Evolutionary conservation across 2,329 filamentous ascomycete genomes (phyloP).

Genomic region (Alternaria dauci): DNA sequence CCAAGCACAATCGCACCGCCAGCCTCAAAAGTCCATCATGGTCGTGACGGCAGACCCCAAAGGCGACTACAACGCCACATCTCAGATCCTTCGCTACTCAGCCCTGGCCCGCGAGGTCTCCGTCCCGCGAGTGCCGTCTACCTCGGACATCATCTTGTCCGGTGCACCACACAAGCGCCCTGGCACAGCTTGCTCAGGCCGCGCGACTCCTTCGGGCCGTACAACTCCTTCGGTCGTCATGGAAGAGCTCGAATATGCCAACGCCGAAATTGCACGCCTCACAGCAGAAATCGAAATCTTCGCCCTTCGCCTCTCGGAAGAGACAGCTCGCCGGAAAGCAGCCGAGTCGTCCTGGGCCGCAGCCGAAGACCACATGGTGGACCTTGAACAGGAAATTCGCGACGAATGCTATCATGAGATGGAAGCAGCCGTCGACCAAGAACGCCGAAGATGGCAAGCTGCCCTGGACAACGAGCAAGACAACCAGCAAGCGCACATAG

Average conservation of each 20-base stretch:
- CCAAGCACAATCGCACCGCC: constrained; percentile 52
- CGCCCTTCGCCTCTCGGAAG: constrained; percentile 72
- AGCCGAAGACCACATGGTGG: constrained; percentile 69
- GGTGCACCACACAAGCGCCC: constrained; percentile 39
- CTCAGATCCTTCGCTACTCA: constrained; percentile 93
- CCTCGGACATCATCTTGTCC: constrained; percentile 72
- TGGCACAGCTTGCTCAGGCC: constrained; percentile 33
- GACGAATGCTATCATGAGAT: constrained; percentile 91
- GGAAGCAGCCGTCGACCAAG: constrained; percentile 76
- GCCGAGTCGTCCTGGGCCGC: constrained; percentile 77
- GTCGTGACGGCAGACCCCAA: constrained; percentile 92
- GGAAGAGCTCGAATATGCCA: constrained; percentile 82
- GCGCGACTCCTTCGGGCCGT: constrained; percentile 54
- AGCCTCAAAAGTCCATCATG: constrained; percentile 89
- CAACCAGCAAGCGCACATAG: constrained; percentile 82
- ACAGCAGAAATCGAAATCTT: constrained; percentile 79
- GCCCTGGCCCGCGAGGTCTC: constrained; percentile 92
- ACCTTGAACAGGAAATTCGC: constrained; percentile 83
- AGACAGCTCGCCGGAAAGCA: constrained; percentile 73
- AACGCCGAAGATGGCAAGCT: constrained; percentile 82
- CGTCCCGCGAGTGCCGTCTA: constrained; percentile 84
- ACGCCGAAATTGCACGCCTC: constrained; percentile 82
- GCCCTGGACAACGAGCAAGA: constrained; percentile 80
- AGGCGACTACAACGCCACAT: constrained; percentile 96
- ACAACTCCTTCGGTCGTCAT: constrained; percentile 55